A percentile compares a stretch with the other conserved stretches of the same genome.
Evolutionary conservation across 1,139 yeast genomes (phyloP).

Genomic region (Nakaseomyces delphensis): DNA sequence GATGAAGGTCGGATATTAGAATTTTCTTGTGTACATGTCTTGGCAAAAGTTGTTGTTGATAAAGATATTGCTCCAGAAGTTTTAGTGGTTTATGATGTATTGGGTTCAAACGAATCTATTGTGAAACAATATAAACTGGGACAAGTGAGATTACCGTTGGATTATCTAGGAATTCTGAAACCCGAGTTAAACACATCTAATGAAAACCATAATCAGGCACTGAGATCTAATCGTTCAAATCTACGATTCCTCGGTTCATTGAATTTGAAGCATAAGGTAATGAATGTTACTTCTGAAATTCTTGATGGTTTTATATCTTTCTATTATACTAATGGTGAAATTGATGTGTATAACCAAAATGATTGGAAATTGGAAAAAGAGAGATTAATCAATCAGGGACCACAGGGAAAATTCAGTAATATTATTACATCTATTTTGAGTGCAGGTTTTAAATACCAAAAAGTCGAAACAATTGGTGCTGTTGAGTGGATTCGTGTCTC

Average conservation of each 20-base stretch:
- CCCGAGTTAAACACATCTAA: constrained; percentile 12
- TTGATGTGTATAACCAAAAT: constrained; percentile 22
- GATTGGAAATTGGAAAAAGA: constrained; percentile 29
- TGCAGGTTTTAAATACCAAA: constrained; percentile 25
- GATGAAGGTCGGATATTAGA: constrained; percentile 20
- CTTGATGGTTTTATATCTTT: constrained; percentile 25
- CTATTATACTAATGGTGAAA: constrained; percentile 25
- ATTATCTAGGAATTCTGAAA: constrained; percentile 18
- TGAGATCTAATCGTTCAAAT: constrained; percentile 19
- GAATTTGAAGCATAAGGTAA: constrained; percentile 19
- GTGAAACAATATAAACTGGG: constrained; percentile 22
- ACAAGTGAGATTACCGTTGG: constrained; percentile 15
- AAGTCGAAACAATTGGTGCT: constrained; percentile 17
- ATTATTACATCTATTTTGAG: constrained; percentile 28
- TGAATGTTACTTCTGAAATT: constrained; percentile 23
- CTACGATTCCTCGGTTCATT: constrained; percentile 15
- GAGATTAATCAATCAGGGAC: constrained; percentile 18
- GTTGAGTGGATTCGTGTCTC: constrained; percentile 28
- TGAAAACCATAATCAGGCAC: constrained; percentile 7
- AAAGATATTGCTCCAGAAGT: constrained; percentile 27
- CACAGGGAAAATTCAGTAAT: constrained; percentile 22
- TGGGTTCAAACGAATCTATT: constrained; percentile 22
- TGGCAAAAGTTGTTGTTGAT: constrained; percentile 27
- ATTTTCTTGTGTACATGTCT: constrained; percentile 21
- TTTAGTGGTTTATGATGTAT: constrained; percentile 21